phyloP scores from a whole-genome alignment of 163 green algal species.

The Coccomyxa subellipsoidea region DNA sequence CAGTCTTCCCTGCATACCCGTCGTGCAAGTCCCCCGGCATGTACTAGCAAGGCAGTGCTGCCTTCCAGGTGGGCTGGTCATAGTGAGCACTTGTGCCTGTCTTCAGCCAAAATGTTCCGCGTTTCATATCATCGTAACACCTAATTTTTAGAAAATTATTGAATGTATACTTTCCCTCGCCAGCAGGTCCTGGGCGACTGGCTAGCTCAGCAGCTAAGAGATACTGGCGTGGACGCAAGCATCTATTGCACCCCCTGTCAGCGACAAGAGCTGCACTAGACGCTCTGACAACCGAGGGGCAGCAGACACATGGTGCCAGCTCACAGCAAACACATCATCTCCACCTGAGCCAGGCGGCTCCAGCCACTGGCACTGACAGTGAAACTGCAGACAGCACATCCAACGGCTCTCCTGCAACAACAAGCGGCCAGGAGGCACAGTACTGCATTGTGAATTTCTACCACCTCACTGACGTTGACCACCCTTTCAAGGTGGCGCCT shows the following conservation, averaged over 20 bases:
- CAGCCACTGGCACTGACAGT: background rate
- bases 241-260: background rate
- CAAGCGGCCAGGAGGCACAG: background rate
- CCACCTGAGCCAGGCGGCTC: background rate
- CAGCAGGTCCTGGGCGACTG: background rate
- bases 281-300: background rate
- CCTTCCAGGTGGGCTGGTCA: background rate
- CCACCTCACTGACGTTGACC: constrained; percentile 75
- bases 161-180: too few species aligned
- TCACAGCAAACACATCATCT: background rate
- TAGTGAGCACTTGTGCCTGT: too few species aligned
- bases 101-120: too few species aligned
- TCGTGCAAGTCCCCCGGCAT: background rate
- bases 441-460: constrained; percentile 87
- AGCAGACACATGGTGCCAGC: background rate
- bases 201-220: background rate
- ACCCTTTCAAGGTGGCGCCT: constrained; percentile 66
- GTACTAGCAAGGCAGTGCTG: background rate
- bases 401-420: too few species aligned
- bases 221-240: background rate
- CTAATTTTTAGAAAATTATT: too few species aligned
- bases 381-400: too few species aligned
- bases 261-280: background rate
- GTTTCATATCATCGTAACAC: too few species aligned
- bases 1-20: background rate